These are phyloP conservation scores for Tubosaeta brunneosetosa DNA, from an alignment of 768 basidiomycete genomes.

Conservation along the genomic window DNA sequence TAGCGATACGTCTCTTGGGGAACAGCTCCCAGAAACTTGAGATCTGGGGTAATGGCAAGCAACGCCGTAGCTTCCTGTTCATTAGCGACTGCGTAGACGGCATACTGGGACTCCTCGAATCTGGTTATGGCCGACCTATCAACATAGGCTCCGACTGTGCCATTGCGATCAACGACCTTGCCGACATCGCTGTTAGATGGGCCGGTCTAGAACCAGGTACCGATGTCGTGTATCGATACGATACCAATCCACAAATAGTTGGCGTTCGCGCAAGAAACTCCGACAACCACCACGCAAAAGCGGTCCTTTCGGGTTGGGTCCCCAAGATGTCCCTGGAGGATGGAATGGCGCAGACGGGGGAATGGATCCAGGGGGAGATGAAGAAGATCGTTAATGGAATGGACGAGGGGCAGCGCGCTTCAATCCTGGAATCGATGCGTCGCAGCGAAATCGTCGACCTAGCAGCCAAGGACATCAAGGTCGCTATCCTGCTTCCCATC, in stretches of 20 bases:
- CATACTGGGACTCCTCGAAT: slow-evolving; percentile 40
- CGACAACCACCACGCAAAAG: slow-evolving; percentile 37
- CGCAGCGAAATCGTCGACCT: slow-evolving; percentile 40
- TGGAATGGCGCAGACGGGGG: slow-evolving; percentile 43
- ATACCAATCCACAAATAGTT: slow-evolving; percentile 29
- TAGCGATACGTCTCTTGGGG: slow-evolving; percentile 24
- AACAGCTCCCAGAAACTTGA: slow-evolving; percentile 33
- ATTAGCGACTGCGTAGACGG: slow-evolving; percentile 54
- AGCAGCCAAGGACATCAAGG: slow-evolving; percentile 30
- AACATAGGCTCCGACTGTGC: slow-evolving; percentile 51
- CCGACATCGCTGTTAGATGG: slow-evolving; percentile 34
- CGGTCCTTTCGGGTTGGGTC: slow-evolving; percentile 37
- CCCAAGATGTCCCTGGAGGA: slow-evolving; percentile 39
- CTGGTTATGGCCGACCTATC: slow-evolving; percentile 32
- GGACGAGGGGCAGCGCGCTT: slow-evolving; percentile 6
- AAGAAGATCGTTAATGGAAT: slow-evolving; percentile 10
- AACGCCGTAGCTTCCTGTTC: slow-evolving; percentile 52
- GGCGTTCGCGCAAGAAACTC: slow-evolving; percentile 52
- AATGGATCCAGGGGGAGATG: slow-evolving; percentile 46
- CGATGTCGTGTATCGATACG: slow-evolving; percentile 27
- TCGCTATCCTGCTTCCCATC: slow-evolving; percentile 55
- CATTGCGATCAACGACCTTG: slow-evolving; percentile 41
- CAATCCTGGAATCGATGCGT: slow-evolving; percentile 22
- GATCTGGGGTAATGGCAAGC: slow-evolving; percentile 54
- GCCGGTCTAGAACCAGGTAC: slow-evolving; percentile 26